Base-by-base conservation (phyloP, 1,284 basidiomycete species). In the Tilletia walkeri region DNA sequence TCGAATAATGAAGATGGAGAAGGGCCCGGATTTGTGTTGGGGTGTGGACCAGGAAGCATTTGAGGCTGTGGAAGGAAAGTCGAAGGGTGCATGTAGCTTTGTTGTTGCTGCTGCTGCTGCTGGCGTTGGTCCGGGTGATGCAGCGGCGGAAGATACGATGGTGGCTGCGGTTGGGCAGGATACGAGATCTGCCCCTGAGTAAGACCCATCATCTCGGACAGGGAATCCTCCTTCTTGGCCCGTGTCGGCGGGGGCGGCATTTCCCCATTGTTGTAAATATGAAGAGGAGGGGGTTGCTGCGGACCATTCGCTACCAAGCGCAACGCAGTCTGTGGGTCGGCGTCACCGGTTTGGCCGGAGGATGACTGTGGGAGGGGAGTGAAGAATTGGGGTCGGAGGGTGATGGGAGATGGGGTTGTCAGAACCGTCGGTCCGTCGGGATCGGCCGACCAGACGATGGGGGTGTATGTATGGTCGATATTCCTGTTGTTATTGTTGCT, bases 371-470 rank as follows among this genome's bases (percentile, higher is more conserved):
- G 59, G 30, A 63, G 36, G 7, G 59, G 59, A 39, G 59, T 63
- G 38, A 63, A 63, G 34, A 63, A 63, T 5, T 18, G 30, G 7
- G 34, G 59, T 16, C 59, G 34, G 34, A 63, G 30, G 38, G 59
- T 63, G n/a, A 63, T 63, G 59, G 59, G 59, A 6, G 59, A 34
- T 18, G 59, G 59, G 9, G 59, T 63, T 34, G 59, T 63, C 14
- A 63, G 59, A 6, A 63, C 36, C 12, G 59, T 63, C 4, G 59
- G 59, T 16, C 59, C 59, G 34, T 63, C 59, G 18, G 59, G 59
- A 63, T 63, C 59, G 30, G 59, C 59, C 30, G 59, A 63, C 59
- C 59, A 63, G 12, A 63, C 36, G 34, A 63, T 63, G 30, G 59
- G 59, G 3, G 59, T 63, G 34, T 63, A 63, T 14, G 59, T 41